These are phyloP conservation scores for Emiliania huxleyi DNA, from an alignment of 78 protist genomes.

Conservation along the genomic window DNA sequence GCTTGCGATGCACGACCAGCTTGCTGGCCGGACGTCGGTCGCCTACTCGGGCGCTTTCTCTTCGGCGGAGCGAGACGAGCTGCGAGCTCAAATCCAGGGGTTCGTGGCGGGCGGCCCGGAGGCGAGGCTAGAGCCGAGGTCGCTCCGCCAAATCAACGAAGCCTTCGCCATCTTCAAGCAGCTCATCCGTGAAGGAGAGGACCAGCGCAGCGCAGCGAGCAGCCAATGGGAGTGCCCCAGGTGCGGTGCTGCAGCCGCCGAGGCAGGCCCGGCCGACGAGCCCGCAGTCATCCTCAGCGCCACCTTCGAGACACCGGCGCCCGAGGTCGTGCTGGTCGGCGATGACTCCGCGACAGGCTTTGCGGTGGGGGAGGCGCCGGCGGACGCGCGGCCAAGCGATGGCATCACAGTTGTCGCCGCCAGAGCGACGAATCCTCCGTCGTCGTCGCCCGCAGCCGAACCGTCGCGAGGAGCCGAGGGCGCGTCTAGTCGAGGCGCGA, in stretches of 20 bases:
- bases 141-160: neutral
- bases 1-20: conserved; percentile 73
- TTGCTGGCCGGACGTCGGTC: neutral
- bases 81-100: neutral
- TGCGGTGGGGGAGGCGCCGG: neutral
- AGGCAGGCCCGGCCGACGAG: neutral
- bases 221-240: too few species aligned
- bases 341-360: neutral
- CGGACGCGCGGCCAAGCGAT: neutral
- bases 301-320: neutral
- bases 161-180: neutral
- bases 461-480: too few species aligned
- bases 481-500: too few species aligned
- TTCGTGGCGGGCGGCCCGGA: neutral
- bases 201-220: neutral
- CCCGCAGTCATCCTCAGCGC: neutral
- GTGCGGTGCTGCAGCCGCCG: too few species aligned
- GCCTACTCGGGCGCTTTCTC: neutral
- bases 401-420: too few species aligned
- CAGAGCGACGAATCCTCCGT: too few species aligned
- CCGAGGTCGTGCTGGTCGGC: neutral
- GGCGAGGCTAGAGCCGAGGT: neutral
- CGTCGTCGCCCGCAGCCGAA: too few species aligned
- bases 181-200: neutral
- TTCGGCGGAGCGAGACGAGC: neutral